A percentile compares a stretch with the other conserved stretches of the same genome.
Evolutionary conservation across 495 filamentous ascomycete species (phyloP).

Genomic region (Xylaria venustula): DNA sequence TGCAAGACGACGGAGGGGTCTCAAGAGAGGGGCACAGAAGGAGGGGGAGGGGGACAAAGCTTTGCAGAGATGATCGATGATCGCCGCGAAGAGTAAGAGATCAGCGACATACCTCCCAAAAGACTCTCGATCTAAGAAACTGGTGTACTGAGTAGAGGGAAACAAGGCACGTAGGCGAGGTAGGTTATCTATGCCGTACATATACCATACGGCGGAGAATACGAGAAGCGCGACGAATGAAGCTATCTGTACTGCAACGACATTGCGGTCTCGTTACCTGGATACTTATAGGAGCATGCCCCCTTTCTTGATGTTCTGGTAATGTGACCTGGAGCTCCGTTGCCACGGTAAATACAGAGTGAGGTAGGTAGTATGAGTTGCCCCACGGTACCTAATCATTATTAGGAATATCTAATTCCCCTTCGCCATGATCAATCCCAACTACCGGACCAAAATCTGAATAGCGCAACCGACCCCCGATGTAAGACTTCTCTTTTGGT

Average conservation of each 20-base stretch:
- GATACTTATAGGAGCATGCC: neutral
- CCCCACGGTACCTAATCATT: neutral
- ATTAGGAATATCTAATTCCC: neutral
- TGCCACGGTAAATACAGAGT: neutral
- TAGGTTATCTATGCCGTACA: no score
- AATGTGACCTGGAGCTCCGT: neutral
- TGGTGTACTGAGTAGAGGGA: no score
- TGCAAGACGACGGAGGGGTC: neutral
- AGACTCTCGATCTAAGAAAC: no score
- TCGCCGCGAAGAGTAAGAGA: neutral
- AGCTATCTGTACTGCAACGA: no score
- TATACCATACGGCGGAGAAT: no score
- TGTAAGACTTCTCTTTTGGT: no score
- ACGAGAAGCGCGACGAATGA: neutral
- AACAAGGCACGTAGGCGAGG: no score
- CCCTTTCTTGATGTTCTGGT: neutral
- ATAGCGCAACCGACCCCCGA: no score
- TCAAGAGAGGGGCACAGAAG: neutral
- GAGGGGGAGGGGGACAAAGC: neutral
- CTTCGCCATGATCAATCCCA: constrained; percentile 2
- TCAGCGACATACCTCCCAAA: constrained; percentile 14
- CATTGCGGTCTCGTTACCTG: no score
- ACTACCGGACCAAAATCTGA: neutral
- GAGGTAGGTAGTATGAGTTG: neutral
- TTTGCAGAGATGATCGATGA: neutral